These are phyloP conservation scores for Zelopaecilomyces penicillatus DNA, from an alignment of 2,329 filamentous ascomycete species.

Conservation along the genomic window DNA sequence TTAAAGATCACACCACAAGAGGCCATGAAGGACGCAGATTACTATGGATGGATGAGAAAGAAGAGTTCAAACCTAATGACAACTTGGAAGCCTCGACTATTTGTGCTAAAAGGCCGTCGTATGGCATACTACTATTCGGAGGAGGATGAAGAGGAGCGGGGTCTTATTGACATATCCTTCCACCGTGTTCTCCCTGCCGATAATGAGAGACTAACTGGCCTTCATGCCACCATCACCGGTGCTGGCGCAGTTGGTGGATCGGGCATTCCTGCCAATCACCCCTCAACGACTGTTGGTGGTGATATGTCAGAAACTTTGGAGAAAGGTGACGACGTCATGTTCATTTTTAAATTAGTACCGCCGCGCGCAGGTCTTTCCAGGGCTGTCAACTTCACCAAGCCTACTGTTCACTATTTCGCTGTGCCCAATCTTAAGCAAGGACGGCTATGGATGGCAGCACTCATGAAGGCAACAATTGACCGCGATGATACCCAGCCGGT, in stretches of 20 bases:
- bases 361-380: slow-evolving; percentile 79
- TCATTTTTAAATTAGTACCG: slow-evolving; percentile 97
- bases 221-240: slow-evolving; percentile 87
- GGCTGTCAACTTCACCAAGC: slow-evolving; percentile 95
- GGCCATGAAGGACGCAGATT: slow-evolving; percentile 80
- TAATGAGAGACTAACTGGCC: slow-evolving; percentile 78
- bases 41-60: slow-evolving; percentile 99
- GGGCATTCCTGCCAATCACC: slow-evolving; percentile 45
- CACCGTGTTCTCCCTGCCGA: slow-evolving; percentile 94
- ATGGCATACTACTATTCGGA: slow-evolving; percentile 96
- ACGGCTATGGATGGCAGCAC: slow-evolving; percentile 91
- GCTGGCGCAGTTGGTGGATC: slow-evolving; percentile 44
- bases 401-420: slow-evolving; percentile 94
- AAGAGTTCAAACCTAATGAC: slow-evolving; percentile 93
- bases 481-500: slow-evolving; percentile 73
- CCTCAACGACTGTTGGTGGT: slow-evolving; percentile 40
- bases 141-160: slow-evolving; percentile 84
- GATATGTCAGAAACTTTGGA: slow-evolving; percentile 25
- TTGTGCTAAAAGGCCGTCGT: slow-evolving; percentile 83
- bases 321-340: slow-evolving; percentile 63
- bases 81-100: slow-evolving; percentile 95
- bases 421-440: slow-evolving; percentile 85
- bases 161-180: slow-evolving; percentile 93
- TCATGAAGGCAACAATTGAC: slow-evolving; percentile 99
- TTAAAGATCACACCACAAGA: slow-evolving; percentile 73